Evolutionary conservation across 1,284 basidiomycete genomes (phyloP).

Genomic region (Pseudozyma sp.): DNA sequence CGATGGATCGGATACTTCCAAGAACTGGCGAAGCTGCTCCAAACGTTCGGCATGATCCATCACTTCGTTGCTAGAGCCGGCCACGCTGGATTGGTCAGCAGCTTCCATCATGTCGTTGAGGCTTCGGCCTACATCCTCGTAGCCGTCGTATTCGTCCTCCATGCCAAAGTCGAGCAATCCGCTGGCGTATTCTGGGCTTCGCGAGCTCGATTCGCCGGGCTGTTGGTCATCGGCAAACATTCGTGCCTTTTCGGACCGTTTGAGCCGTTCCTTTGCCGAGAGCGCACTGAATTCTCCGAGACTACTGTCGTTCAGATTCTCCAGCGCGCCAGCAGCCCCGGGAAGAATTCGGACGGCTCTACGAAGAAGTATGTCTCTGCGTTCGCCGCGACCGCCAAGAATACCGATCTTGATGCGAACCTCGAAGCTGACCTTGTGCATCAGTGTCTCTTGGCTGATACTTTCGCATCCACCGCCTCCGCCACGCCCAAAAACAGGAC

Average conservation of each 20-base stretch:
- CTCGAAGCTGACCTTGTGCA: slow-evolving; percentile 64
- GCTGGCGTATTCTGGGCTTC: not conserved
- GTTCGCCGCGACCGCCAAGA: slow-evolving; percentile 41
- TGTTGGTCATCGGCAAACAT: slow-evolving; percentile 16
- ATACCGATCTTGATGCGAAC: slow-evolving; percentile 60
- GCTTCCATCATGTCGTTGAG: slow-evolving; percentile 38
- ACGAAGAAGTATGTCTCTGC: slow-evolving; percentile 51
- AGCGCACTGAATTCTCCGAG: not conserved
- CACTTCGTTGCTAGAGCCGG: slow-evolving; percentile 16
- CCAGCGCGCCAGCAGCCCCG: slow-evolving; percentile 53
- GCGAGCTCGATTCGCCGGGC: slow-evolving; percentile 21
- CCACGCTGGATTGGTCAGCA: slow-evolving; percentile 9
- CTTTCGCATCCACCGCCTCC: slow-evolving; percentile 65
- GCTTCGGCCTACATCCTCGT: slow-evolving; percentile 54
- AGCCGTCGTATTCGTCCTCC: slow-evolving; percentile 60
- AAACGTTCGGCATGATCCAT: slow-evolving; percentile 38
- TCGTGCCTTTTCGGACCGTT: slow-evolving; percentile 41
- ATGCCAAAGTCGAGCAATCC: slow-evolving; percentile 48
- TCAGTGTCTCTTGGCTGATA: slow-evolving; percentile 63
- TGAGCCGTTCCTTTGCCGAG: slow-evolving; percentile 38
- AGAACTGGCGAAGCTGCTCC: slow-evolving; percentile 42
- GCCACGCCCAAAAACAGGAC: slow-evolving; percentile 52
- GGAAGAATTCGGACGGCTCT: slow-evolving; percentile 57
- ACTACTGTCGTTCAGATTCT: slow-evolving; percentile 6
- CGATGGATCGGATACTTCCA: slow-evolving; percentile 34